A percentile compares a stretch with the other conserved stretches of the same genome.
These are phyloP conservation scores for Quercus mongolica DNA, from an alignment of 306 rosid genomes.

Conservation along the genomic window DNA sequence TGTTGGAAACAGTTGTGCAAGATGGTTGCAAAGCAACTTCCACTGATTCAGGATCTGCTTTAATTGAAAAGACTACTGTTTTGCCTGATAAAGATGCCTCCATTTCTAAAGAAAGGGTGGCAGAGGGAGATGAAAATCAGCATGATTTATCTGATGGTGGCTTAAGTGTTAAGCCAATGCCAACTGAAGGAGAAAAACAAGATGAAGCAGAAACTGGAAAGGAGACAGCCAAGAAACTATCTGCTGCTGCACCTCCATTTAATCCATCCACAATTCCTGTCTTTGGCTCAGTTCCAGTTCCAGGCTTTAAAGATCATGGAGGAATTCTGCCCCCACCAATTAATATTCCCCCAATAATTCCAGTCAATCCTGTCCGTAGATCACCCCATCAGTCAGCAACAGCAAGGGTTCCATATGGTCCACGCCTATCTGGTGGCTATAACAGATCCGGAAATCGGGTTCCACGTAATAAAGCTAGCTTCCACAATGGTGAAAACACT, in stretches of 20 bases:
- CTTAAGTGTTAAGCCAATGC: slow-evolving; percentile 23
- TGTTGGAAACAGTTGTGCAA: slow-evolving; percentile 25
- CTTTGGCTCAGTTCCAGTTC: slow-evolving; percentile 75
- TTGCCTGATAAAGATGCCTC: slow-evolving; percentile 28
- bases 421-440: slow-evolving; percentile 84
- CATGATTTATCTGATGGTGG: slow-evolving; percentile 26
- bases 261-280: slow-evolving; percentile 81
- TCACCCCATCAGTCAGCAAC: slow-evolving; percentile 98
- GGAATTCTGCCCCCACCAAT: slow-evolving; percentile 97
- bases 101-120: slow-evolving; percentile 15
- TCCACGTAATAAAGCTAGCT: slow-evolving; percentile 64
- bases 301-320: slow-evolving; percentile 76
- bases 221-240: slow-evolving; percentile 88
- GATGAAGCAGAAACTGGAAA: slow-evolving; percentile 69
- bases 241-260: slow-evolving; percentile 96
- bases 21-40: slow-evolving; percentile 25
- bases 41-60: slow-evolving; percentile 24
- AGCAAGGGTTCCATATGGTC: slow-evolving; percentile 94
- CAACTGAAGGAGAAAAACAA: slow-evolving; percentile 61
- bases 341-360: slow-evolving; percentile 78
- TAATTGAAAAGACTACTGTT: slow-evolving; percentile 30
- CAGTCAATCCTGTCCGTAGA: slow-evolving; percentile 74
- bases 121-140: slow-evolving; percentile 39
- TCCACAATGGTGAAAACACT: slow-evolving; percentile 50
- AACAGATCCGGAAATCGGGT: slow-evolving; percentile 75